Percentiles rank a stretch among this genome's conserved stretches.
phyloP scores from a whole-genome alignment of 2,329 filamentous ascomycete species.

The Xylaria sp. region DNA sequence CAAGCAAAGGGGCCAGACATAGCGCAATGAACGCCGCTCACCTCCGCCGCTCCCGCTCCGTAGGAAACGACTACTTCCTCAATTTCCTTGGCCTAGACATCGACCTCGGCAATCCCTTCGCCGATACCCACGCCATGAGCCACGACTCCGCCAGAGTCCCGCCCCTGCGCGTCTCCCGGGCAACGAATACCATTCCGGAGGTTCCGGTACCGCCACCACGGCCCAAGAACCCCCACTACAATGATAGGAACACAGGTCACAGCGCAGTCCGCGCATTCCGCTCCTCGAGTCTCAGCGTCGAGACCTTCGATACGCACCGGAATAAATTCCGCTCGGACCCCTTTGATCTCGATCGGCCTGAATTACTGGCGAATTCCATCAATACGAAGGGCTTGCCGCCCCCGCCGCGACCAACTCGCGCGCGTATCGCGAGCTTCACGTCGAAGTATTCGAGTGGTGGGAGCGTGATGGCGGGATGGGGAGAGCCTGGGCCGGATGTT shows the following conservation, averaged over 20 bases:
- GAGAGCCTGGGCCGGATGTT: slow-evolving; percentile 51
- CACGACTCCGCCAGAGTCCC: slow-evolving; percentile 37
- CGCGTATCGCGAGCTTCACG: slow-evolving; percentile 37
- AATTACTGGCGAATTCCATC: slow-evolving; percentile 33
- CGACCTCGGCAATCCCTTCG: slow-evolving; percentile 41
- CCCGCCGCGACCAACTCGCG: slow-evolving; percentile 32
- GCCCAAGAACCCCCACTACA: background rate
- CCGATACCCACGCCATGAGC: slow-evolving; percentile 40
- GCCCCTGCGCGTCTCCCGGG: slow-evolving; percentile 32
- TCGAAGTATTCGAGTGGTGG: slow-evolving; percentile 47
- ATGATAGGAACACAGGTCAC: slow-evolving; percentile 29
- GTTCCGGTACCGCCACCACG: slow-evolving; percentile 24
- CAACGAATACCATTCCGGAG: slow-evolving; percentile 46
- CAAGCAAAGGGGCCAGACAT: slow-evolving; percentile 24
- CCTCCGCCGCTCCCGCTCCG: slow-evolving; percentile 30
- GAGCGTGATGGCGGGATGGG: slow-evolving; percentile 38
- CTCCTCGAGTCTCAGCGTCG: slow-evolving; percentile 40
- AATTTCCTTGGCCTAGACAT: slow-evolving; percentile 37
- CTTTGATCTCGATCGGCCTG: slow-evolving; percentile 57
- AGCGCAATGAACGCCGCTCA: slow-evolving; percentile 25
- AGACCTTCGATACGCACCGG: slow-evolving; percentile 38
- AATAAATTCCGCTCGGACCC: slow-evolving; percentile 59
- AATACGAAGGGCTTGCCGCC: slow-evolving; percentile 22
- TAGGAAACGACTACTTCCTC: slow-evolving; percentile 37
- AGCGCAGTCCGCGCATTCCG: slow-evolving; percentile 34